Percentiles rank a stretch among this genome's conserved stretches.
Evolutionary conservation across 1,284 basidiomycete genomes (phyloP).

Genomic region (Moesziomyces sp.): DNA sequence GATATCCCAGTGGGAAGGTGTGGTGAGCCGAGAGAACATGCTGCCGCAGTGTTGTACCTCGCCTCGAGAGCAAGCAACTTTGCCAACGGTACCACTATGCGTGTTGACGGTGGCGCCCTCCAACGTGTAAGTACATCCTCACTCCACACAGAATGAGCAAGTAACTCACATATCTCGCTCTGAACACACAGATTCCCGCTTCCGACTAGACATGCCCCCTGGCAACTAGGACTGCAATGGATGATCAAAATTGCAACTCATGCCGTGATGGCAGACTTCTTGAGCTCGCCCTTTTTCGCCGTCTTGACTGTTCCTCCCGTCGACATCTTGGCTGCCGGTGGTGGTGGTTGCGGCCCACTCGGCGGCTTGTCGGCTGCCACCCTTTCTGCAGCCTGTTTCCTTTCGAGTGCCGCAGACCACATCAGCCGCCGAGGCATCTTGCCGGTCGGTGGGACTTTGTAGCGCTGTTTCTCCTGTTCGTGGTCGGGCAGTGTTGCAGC

Average conservation of each 20-base stretch:
- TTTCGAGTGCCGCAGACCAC: constrained; percentile 23
- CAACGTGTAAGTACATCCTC: constrained; percentile 48
- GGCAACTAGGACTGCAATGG: neutral
- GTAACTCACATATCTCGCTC: no score
- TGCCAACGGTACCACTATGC: constrained; percentile 42
- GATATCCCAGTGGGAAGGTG: constrained; percentile 48
- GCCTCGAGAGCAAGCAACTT: constrained; percentile 17
- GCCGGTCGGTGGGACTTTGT: constrained; percentile 64
- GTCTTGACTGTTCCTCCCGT: neutral
- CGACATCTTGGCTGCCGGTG: neutral
- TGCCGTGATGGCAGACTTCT: constrained; percentile 24
- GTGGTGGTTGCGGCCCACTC: neutral
- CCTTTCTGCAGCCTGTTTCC: constrained; percentile 6
- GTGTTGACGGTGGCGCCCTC: constrained; percentile 46
- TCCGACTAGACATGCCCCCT: constrained; percentile 15
- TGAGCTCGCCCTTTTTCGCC: constrained; percentile 20
- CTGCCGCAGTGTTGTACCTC: constrained; percentile 34
- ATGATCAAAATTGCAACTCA: neutral
- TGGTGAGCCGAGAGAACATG: constrained; percentile 41
- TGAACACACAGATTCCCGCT: constrained; percentile 15
- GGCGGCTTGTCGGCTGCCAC: constrained; percentile 2
- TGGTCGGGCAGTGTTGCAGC: constrained; percentile 53
- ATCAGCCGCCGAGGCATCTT: constrained; percentile 58
- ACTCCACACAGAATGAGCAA: no score
- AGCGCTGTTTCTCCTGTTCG: constrained; percentile 58